Evolutionary conservation across 1,284 basidiomycete species (phyloP), one percentile per base, ranked within the genome.

Genomic region (Cutaneotrichosporon arboriforme): DNA sequence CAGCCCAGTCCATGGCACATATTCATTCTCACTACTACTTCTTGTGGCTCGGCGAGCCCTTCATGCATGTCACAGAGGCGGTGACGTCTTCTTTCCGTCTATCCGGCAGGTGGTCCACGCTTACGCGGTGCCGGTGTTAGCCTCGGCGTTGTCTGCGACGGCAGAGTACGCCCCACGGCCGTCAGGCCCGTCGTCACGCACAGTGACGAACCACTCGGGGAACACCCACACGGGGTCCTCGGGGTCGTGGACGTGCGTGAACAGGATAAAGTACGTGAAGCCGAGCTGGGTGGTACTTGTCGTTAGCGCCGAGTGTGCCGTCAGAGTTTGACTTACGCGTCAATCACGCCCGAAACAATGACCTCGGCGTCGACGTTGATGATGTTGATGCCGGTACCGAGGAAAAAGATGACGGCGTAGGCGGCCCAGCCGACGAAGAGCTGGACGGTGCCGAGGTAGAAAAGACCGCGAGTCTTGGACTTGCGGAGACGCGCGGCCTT

Each of bases 321-420:
- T 20, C 20, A 13, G 20, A 21, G 5, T 22, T 12, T 7, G 26
- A 68, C 69, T 61, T 42, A 69, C 66, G 71, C 64, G 46, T 76
- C 74, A 14, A 73, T 61, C 4, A 75, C 55, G 52, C 67, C 73
- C 43, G 66, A 69, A 10, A 63, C 59, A 61, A 76, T 74, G 51
- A 70, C 61, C 59, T 76, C 70, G 17, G 65, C 64, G 55, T 74
- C 59, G 54, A 72, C 64, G 41, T 52, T 50, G 58, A 71, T 55
- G 43, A 62, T 60, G 64, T 70, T 67, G 51, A 64, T 51, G 10
- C 64, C 69, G 46, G 69, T 62, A 49, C 66, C 61, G 34, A 72
- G 55, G 52, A 61, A 60, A 49, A 63, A 67, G 58, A 74, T 52
- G 59, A 74, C 57, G 12, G 69, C 67, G 61, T 72, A 70, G 42